Evolutionary conservation across 192 early-diverging fungal genomes (phyloP), one percentile per base, ranked within the genome.

Genomic region (Rhizophlyctis rosea): DNA sequence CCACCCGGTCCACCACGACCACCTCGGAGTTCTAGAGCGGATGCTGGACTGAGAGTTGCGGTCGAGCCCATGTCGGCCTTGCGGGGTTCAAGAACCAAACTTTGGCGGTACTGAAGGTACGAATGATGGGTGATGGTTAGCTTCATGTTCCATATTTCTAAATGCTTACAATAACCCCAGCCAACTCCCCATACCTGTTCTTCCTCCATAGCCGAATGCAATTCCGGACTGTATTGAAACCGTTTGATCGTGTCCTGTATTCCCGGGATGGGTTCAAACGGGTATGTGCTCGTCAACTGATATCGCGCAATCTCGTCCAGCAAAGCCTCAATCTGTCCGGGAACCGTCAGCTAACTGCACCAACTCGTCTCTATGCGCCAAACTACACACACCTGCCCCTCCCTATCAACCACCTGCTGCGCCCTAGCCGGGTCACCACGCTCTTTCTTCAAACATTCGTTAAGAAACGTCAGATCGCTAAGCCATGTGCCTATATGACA

Each of bases 361-460:
- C 39, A 2, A 57, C 34, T 36, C 36, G 13, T 11, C 44, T 18
- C 21, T 13, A 53, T 53, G 16, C 51, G 51, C 2, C 18, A n/a
- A 1, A 0, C 29, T 24, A 55, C 0, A 1, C 14, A 30, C 7
- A 75, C 61, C 72, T 73, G 68, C 16, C 64, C 51, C 39, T 68
- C 52, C n/a, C 74, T 36, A 47, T 76, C 74, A 2, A 34, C 47
- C n/a, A 51, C 57, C 49, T 76, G 74, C 13, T 54, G 39, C 4
- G 36, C 57, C 21, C 69, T 28, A 18, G 44, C 47, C 16, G 61
- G 65, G 34, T 77, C 67, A 11, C 61, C 63, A 51, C 52, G 50
- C 50, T 76, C 76, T 50, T 76, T 72, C 59, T 72, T 76, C 27
- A 72, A 47, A 49, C 65, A 67, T 50, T 78, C 76, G 48, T 61